phyloP scores from a whole-genome alignment of 225 moss, liverwort and hornwort genomes.

The Lunularia cruciata region DNA sequence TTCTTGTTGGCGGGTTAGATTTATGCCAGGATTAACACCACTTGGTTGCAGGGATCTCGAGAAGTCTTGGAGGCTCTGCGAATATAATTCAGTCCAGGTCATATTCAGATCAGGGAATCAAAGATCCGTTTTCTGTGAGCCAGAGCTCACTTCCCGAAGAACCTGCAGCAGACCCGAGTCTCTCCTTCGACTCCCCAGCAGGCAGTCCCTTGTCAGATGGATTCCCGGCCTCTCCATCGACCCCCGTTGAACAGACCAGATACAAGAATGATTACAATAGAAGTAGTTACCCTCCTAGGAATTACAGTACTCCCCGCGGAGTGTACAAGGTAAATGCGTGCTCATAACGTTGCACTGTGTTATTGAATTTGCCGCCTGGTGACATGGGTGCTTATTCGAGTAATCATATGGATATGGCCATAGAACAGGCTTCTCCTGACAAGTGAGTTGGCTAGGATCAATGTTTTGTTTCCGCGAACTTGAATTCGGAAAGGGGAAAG shows the following conservation, averaged over 20 bases:
- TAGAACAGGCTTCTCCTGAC: no score
- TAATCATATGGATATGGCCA: no score
- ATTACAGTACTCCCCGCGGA: conserved; percentile 37
- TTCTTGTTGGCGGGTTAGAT: no score
- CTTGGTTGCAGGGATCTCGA: conserved; percentile 25
- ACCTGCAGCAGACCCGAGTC: neutral
- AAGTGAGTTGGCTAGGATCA: no score
- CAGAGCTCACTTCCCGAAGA: neutral
- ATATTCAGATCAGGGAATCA: conserved; percentile 15
- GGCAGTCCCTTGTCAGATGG: conserved; percentile 3
- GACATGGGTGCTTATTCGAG: no score
- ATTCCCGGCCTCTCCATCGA: neutral
- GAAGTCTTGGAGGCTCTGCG: conserved; percentile 16
- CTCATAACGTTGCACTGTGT: neutral
- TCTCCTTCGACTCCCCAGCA: conserved; percentile 27
- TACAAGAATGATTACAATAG: neutral
- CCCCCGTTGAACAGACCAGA: neutral
- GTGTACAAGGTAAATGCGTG: conserved; percentile 34
- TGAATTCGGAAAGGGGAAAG: no score
- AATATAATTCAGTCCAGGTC: conserved; percentile 4
- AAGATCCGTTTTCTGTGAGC: neutral
- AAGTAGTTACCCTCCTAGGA: conserved; percentile 25
- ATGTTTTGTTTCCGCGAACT: no score
- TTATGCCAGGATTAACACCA: no score
- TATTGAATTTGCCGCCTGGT: no score